Evolutionary conservation across 768 basidiomycete genomes (phyloP).

Genomic region (Pleurotus tuoliensis): DNA sequence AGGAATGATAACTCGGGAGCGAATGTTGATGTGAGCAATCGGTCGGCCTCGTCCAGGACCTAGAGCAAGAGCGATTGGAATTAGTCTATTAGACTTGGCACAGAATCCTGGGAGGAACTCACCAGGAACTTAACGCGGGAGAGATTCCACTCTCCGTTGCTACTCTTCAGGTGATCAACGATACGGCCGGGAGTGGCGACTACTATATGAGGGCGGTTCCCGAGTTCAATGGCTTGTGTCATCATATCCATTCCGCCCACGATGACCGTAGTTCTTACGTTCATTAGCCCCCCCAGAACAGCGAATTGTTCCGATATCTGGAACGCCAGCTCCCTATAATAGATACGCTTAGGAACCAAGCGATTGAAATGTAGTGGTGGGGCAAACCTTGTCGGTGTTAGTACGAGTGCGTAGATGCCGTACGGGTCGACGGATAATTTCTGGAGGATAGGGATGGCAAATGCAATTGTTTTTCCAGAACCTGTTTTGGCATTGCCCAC

Average conservation of each 20-base stretch:
- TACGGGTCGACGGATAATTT: slow-evolving; percentile 85
- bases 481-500: slow-evolving; percentile 98
- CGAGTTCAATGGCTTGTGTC: slow-evolving; percentile 83
- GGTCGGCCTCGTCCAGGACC: slow-evolving; percentile 97
- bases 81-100: too few species aligned
- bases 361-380: neutral
- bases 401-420: slow-evolving; percentile 87
- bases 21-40: slow-evolving; percentile 86
- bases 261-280: slow-evolving; percentile 79
- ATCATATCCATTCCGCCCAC: slow-evolving; percentile 99
- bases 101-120: slow-evolving; percentile 18
- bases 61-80: slow-evolving; percentile 22
- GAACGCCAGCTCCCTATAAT: slow-evolving; percentile 85
- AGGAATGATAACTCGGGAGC: slow-evolving; percentile 77
- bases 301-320: slow-evolving; percentile 97
- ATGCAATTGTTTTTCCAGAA: slow-evolving; percentile 96
- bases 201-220: slow-evolving; percentile 84
- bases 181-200: slow-evolving; percentile 95
- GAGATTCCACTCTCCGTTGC: slow-evolving; percentile 78
- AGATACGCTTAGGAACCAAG: neutral
- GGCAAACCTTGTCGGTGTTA: slow-evolving; percentile 90
- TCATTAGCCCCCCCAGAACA: slow-evolving; percentile 80
- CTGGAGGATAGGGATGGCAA: slow-evolving; percentile 93
- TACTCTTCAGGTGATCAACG: slow-evolving; percentile 83
- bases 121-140: slow-evolving; percentile 84